Percentiles rank a stretch among this genome's conserved stretches.
These are phyloP conservation scores for Gnaphalium uliginosum DNA, from an alignment of 129 eudicot species.

Conservation along the genomic window DNA sequence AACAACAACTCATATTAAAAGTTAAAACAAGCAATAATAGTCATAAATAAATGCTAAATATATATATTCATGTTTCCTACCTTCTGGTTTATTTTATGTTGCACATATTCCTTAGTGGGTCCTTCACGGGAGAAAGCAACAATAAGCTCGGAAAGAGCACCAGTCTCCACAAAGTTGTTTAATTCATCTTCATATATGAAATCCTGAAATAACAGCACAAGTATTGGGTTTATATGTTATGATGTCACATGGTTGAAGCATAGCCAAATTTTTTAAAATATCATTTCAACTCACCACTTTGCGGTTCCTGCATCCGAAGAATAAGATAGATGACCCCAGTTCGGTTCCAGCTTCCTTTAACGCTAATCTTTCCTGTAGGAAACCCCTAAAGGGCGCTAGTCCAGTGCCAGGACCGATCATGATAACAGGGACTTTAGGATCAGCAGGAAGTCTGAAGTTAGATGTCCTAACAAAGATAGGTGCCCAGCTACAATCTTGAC, in stretches of 20 bases:
- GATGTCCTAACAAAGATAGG: slow-evolving; percentile 76
- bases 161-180: slow-evolving; percentile 57
- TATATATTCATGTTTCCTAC: slow-evolving; percentile 28
- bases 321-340: slow-evolving; percentile 52
- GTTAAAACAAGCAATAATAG: not conserved
- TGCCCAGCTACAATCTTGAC: slow-evolving; percentile 61
- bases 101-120: slow-evolving; percentile 81
- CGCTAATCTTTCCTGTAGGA: slow-evolving; percentile 83
- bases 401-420: slow-evolving; percentile 99
- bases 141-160: slow-evolving; percentile 72
- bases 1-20: not conserved
- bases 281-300: slow-evolving; percentile 39
- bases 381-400: slow-evolving; percentile 89
- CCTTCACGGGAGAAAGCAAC: slow-evolving; percentile 86
- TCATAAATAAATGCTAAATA: not conserved
- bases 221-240: not conserved
- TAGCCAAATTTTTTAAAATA: not conserved
- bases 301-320: slow-evolving; percentile 85
- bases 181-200: slow-evolving; percentile 69
- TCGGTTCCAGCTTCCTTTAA: slow-evolving; percentile 55
- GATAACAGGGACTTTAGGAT: slow-evolving; percentile 67
- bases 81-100: slow-evolving; percentile 81
- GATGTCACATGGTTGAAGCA: not conserved
- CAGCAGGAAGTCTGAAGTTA: slow-evolving; percentile 80
- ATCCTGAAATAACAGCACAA: slow-evolving; percentile 23